phyloP scores from a whole-genome alignment of 306 rosid genomes.

The Pterocarpus santalinus region DNA sequence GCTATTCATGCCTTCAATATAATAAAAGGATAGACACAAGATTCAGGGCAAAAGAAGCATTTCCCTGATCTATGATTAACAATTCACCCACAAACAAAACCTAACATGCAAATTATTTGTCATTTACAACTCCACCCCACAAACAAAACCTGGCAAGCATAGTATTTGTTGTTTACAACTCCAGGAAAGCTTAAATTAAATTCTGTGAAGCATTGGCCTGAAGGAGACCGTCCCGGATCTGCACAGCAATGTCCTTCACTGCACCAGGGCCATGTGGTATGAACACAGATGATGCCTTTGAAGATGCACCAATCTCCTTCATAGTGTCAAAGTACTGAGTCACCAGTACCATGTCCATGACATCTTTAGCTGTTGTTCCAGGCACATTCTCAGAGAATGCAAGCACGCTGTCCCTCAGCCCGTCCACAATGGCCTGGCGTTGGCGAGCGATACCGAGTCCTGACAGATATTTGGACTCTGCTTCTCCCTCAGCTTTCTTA shows the following conservation, averaged over 20 bases:
- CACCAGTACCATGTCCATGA: conserved; percentile 84
- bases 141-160: not conserved
- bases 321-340: conserved; percentile 85
- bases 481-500: conserved; percentile 82
- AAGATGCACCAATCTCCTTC: conserved; percentile 85
- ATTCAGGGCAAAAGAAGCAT: not conserved
- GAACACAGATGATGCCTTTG: conserved; percentile 74
- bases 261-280: conserved; percentile 91
- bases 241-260: conserved; percentile 66
- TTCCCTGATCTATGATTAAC: not conserved
- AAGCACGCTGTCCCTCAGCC: conserved; percentile 75
- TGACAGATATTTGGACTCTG: conserved; percentile 76
- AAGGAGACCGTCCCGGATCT: conserved; percentile 79
- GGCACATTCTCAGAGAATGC: conserved; percentile 74
- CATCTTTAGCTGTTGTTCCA: conserved; percentile 71
- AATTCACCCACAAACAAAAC: conserved; percentile 13
- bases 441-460: conserved; percentile 83
- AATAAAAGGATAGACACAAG: not conserved
- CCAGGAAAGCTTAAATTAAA: conserved; percentile 11
- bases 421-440: conserved; percentile 85
- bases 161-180: not conserved
- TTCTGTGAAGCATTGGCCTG: conserved; percentile 52
- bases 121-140: not conserved
- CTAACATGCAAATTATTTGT: conserved; percentile 2
- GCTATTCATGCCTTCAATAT: not conserved